A percentile compares a stretch with the other conserved stretches of the same genome.
These are phyloP conservation scores for Lentinula novae-zelandiae DNA, from an alignment of 1,284 basidiomycete genomes.

Conservation along the genomic window DNA sequence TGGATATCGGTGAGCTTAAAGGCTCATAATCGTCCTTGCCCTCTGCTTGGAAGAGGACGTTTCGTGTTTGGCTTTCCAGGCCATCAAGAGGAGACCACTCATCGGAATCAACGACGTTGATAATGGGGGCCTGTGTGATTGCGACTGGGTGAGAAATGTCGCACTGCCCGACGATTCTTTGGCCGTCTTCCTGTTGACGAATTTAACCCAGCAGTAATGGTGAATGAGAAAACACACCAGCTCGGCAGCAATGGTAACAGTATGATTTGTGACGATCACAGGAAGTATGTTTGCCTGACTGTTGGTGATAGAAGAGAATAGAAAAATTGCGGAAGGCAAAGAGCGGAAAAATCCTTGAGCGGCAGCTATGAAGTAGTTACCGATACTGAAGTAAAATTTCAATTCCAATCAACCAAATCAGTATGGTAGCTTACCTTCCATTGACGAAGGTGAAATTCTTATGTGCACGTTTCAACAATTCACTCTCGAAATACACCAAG, in stretches of 20 bases:
- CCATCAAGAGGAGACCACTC: constrained; percentile 37
- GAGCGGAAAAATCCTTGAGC: constrained; percentile 86
- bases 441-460: constrained; percentile 91
- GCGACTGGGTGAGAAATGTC: constrained; percentile 92
- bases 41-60: constrained; percentile 65
- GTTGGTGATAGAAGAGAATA: constrained; percentile 91
- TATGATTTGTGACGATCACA: constrained; percentile 92
- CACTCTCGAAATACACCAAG: constrained; percentile 86
- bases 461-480: constrained; percentile 83
- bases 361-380: constrained; percentile 87
- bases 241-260: constrained; percentile 95
- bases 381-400: constrained; percentile 47
- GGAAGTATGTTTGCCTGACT: constrained; percentile 84
- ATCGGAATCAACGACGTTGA: constrained; percentile 27
- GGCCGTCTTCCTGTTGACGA: constrained; percentile 63
- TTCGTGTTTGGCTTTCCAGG: constrained; percentile 32
- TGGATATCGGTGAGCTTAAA: constrained; percentile 61
- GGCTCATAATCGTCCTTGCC: constrained; percentile 53
- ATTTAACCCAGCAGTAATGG: neutral
- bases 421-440: constrained; percentile 51
- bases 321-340: constrained; percentile 90
- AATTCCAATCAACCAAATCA: neutral
- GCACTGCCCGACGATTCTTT: constrained; percentile 88
- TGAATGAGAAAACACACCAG: constrained; percentile 50
- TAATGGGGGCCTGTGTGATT: constrained; percentile 32